These are phyloP conservation scores for Vitis cinerea DNA, from an alignment of 164 flowering plant species.

Conservation along the genomic window DNA sequence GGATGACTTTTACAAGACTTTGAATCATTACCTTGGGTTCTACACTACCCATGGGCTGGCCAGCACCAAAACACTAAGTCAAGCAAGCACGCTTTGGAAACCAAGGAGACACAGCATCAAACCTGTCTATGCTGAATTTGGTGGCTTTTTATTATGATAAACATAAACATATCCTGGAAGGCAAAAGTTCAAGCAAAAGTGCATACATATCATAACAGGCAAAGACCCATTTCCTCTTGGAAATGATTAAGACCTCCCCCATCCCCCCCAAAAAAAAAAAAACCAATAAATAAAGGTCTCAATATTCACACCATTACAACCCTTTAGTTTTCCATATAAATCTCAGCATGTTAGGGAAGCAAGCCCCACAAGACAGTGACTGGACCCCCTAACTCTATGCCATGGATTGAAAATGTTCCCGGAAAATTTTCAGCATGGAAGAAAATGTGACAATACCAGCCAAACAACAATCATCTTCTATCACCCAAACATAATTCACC, in stretches of 20 bases:
- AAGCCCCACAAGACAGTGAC: too few species aligned
- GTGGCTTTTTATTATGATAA: not conserved
- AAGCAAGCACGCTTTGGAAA: not conserved
- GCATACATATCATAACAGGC: not conserved
- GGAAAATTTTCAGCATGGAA: constrained; percentile 59
- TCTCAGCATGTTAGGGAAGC: too few species aligned
- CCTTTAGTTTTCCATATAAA: too few species aligned
- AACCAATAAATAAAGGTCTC: not conserved
- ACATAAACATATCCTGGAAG: too few species aligned
- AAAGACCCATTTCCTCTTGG: not conserved
- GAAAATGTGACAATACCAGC: constrained; percentile 81
- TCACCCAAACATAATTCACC: constrained; percentile 88
- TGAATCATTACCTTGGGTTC: too few species aligned
- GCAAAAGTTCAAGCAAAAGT: not conserved
- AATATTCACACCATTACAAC: not conserved
- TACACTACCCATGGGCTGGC: too few species aligned
- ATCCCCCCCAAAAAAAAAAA: too few species aligned
- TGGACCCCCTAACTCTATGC: not conserved
- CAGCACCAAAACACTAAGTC: not conserved
- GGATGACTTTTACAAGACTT: too few species aligned
- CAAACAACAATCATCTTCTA: constrained; percentile 64
- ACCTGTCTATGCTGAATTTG: not conserved
- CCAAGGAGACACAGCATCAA: not conserved
- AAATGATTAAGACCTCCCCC: not conserved
- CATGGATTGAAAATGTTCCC: constrained; percentile 45